Evolutionary conservation across 305 asterid genomes (phyloP).

Genomic region (Solanum hybrid): DNA sequence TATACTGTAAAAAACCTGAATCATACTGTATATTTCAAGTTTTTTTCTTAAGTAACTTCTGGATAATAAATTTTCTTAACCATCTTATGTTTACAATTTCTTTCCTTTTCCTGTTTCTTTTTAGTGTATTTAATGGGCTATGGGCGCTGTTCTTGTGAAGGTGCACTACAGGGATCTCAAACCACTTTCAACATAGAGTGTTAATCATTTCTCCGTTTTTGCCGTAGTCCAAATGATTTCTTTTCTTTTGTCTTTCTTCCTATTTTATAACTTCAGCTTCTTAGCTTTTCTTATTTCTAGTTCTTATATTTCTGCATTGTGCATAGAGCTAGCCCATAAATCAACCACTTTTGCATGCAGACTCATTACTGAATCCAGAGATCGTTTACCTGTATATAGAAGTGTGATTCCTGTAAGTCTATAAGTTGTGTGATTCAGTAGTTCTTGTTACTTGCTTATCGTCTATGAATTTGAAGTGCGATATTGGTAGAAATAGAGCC

Average conservation of each 20-base stretch:
- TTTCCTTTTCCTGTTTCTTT: neutral
- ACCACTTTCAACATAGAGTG: neutral
- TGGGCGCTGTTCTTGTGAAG: neutral
- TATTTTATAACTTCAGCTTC: neutral
- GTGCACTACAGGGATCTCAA: neutral
- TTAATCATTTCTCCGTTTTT: neutral
- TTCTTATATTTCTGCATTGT: neutral
- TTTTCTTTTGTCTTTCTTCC: neutral
- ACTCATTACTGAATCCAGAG: neutral
- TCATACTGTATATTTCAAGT: slow-evolving; percentile 3
- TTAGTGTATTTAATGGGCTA: neutral
- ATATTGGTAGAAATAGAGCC: neutral
- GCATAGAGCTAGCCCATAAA: neutral
- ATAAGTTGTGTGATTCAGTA: neutral
- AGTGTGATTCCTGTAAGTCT: neutral
- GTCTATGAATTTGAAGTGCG: neutral
- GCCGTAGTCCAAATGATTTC: neutral
- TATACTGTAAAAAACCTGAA: neutral
- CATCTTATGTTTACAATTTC: neutral
- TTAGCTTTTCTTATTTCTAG: neutral
- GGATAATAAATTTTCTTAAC: neutral
- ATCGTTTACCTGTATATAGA: neutral
- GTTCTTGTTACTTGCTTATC: neutral
- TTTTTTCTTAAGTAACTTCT: neutral
- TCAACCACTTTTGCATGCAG: neutral